These are phyloP conservation scores for Silybum marianum DNA, from an alignment of 129 eudicot genomes.

Conservation along the genomic window DNA sequence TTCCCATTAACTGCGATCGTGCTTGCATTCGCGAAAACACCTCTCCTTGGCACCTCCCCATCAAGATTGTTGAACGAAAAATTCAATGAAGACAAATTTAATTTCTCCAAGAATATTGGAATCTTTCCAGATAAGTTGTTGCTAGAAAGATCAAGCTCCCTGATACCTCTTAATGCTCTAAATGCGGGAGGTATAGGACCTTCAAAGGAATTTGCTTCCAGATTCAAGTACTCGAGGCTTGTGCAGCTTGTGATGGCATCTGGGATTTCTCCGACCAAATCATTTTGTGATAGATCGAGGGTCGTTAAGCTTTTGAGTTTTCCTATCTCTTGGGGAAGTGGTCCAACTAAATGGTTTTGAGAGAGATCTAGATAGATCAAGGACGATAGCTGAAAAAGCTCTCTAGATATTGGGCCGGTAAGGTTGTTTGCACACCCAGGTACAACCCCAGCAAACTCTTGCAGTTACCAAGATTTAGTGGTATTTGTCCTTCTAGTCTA, in stretches of 20 bases:
- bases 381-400: constrained; percentile 26
- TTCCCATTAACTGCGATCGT: constrained; percentile 31
- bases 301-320: constrained; percentile 24
- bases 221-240: constrained; percentile 22
- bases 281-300: constrained; percentile 27
- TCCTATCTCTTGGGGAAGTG: constrained; percentile 37
- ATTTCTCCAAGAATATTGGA: constrained; percentile 33
- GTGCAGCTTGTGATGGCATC: constrained; percentile 28
- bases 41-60: constrained; percentile 38
- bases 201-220: constrained; percentile 30
- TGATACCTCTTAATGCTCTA: constrained; percentile 23
- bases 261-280: constrained; percentile 32
- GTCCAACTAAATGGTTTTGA: constrained; percentile 32
- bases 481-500: constrained; percentile 21
- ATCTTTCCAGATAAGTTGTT: constrained; percentile 38
- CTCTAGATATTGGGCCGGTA: constrained; percentile 34
- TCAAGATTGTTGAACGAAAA: constrained; percentile 38
- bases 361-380: constrained; percentile 14
- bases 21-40: constrained; percentile 30
- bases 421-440: constrained; percentile 30
- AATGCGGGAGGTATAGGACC: constrained; percentile 29
- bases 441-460: neutral
- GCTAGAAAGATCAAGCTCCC: constrained; percentile 30
- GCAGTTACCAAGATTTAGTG: constrained; percentile 24
- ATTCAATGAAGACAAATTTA: constrained; percentile 29